Conservation (phyloP, 805 yeast genomes). For the Kuraishia capsulata region DNA sequence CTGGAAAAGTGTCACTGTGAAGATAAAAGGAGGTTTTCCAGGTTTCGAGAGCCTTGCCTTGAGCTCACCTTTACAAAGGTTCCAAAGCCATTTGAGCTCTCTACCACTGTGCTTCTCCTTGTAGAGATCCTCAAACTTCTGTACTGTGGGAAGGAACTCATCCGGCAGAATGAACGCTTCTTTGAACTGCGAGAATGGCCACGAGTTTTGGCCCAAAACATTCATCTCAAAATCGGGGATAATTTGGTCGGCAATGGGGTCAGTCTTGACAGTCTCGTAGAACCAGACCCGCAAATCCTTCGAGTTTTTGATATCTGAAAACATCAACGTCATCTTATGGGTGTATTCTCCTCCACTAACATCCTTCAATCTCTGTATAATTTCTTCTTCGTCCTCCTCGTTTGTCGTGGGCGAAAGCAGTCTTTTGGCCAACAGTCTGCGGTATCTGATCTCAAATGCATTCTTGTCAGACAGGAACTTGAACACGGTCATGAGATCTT, state of each 20-base stretch:
- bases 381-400: conserved; percentile 75
- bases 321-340: conserved; percentile 90
- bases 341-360: conserved; percentile 92
- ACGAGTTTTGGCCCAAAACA: conserved; percentile 80
- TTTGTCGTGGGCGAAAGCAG: conserved; percentile 80
- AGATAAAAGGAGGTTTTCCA: conserved; percentile 71
- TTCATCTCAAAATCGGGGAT: conserved; percentile 57
- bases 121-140: conserved; percentile 62
- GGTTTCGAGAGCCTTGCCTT: conserved; percentile 77
- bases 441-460: conserved; percentile 87
- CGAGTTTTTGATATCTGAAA: conserved; percentile 84
- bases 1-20: conserved; percentile 80
- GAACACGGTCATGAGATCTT: conserved; percentile 80
- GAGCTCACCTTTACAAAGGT: conserved; percentile 84
- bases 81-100: conserved; percentile 93
- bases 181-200: conserved; percentile 59
- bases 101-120: conserved; percentile 75
- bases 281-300: conserved; percentile 60
- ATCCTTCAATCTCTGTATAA: conserved; percentile 78
- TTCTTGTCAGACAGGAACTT: conserved; percentile 89
- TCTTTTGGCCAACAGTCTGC: conserved; percentile 82
- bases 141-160: conserved; percentile 54
- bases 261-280: conserved; percentile 34
- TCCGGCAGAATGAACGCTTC: conserved; percentile 56
- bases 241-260: conserved; percentile 18